Evolutionary conservation across 148 eudicot genomes (phyloP), one percentile per base, ranked within the genome.

Genomic region (Pouteria glomerata): DNA sequence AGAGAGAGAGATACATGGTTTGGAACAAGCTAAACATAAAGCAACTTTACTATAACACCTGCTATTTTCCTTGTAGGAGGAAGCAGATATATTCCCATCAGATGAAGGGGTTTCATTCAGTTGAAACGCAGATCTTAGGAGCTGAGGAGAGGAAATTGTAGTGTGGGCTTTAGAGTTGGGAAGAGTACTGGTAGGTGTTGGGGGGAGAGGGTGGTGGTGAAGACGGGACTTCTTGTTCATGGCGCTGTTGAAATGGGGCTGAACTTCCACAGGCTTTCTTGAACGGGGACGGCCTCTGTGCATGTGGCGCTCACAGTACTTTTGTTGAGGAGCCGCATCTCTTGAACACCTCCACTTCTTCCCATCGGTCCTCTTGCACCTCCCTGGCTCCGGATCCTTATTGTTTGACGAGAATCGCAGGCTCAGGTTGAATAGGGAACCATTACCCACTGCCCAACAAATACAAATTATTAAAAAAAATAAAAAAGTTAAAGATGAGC

Each of bases 191-290:
- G n/a, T n/a, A n/a, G n/a, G n/a, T n/a, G 66, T 18, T 29, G 70
- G 48, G 33, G 68, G 57, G 12, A 47, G 57, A 24, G 37, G 18
- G 10, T 29, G 67, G 33, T 48, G 13, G 1, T 39, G 72, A 14
- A 66, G 68, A 39, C 86, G 77, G 24, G 84, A 52, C 68, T 87
- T 85, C 79, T 84, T 82, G 73, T 60, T 70, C 44, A 26, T 62
- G 72, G 27, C 42, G 48, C 58, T 77, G 57, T 30, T 76, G 35
- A 39, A 21, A 27, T 55, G 70, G 37, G 70, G 75, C 58, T 78
- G 82, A 39, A 71, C 68, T 92, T 92, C 98, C 98, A 92, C 98
- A 87, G 72, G 96, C 98, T 93, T 93, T 93, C 98, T 93, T 93
- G 96, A 93, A 93, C 98, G 93, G 79, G 96, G 87, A 72, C 96